Base-by-base conservation (phyloP, 768 basidiomycete species). In the Podaxis rugospora region DNA sequence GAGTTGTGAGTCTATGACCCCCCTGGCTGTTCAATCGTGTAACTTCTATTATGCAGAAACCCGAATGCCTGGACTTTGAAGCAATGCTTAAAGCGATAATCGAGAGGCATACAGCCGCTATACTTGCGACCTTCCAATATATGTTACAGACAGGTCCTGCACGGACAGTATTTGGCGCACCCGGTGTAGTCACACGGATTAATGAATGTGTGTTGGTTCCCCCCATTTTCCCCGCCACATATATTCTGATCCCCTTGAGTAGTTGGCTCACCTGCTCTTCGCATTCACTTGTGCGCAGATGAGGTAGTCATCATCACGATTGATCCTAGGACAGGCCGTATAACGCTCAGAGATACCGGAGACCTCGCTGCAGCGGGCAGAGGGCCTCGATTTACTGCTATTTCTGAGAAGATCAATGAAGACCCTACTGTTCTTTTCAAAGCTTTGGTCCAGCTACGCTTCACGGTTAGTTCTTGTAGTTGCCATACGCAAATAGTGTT, bases 311-410 rank as follows among this genome's bases (percentile, higher is more conserved):
- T 88, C 23, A 81, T 95, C 51, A 86, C 87, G 3, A 83, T 96
- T 42, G 93, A 95, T 65, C 74, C 86, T 3, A 80, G 92, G 64
- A 93, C 90, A 0, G 94, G 94, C 5, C 83, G 85, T 36, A 74
- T 95, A 63, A 88, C 83, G 63, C 77, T 95, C 51, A 81, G 87
- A 23, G 93, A 95, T 71, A 89, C 86, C 2, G 92, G 92, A 5
- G 89, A 90, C 67, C 82, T 93, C 21, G 86, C 88, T 1, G 85
- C 89, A 9, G 86, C 88, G 28, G 85, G 87, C 23, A 80, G 90
- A 36, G 89, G 83, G 1, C 83, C 83, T n/a, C 80, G 83, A 32
- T 90, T 92, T 67, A 75, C 80, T 4, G 66, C 72, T 4, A 71
- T 87, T 44, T 82, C 86, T 0, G 83, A 86, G 7, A 79, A 75